Evolutionary conservation across 2,329 filamentous ascomycete genomes (phyloP), one percentile per base, ranked within the genome.

Genomic region (Venturia nashicola): DNA sequence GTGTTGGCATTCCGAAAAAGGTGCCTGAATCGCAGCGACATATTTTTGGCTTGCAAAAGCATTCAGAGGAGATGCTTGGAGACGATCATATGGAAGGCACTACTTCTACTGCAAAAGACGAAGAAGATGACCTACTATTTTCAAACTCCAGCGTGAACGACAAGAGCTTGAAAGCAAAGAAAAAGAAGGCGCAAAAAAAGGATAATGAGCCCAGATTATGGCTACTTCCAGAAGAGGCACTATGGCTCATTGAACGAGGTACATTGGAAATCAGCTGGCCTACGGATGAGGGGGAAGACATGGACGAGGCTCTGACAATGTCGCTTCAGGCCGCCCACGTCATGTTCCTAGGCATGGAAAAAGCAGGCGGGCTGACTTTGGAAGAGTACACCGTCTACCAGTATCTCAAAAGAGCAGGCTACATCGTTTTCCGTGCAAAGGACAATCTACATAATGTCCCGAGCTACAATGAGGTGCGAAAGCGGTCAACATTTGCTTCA

Each of bases 251-350:
- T 9, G 94, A 99, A 77, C 80, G 94, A 70, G 94, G 93, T 0
- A 91, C 84, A 59, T 71, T 97, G 70, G 91, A 97, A 74, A 82
- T 97, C 48, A 87, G 91, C 79, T 97, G 90, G 90, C 90, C 90
- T 44, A 71, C 73, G 6, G 72, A 71, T 6, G 68, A 71, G 1
- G 68, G 68, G 8, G 68, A 68, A 12, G 68, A 65, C 43, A 65
- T 65, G 18, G 83, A 85, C 7, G 76, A 81, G 4, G 88, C 88
- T 0, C 74, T 94, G n/a, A 91, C 93, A 0, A 86, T 99, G 79
- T 96, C 90, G 74, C 77, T 97, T 46, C 90, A 97, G 74, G 92
- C 89, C 6, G 91, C 91, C 0, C 97, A 97, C 77, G 84, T 92
- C 5, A 82, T 91, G 27, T 86, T 96, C 62, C 83, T 96, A 67